Evolutionary conservation across 2,329 filamentous ascomycete species (phyloP).

Genomic region (Paecilomyces variotii): DNA sequence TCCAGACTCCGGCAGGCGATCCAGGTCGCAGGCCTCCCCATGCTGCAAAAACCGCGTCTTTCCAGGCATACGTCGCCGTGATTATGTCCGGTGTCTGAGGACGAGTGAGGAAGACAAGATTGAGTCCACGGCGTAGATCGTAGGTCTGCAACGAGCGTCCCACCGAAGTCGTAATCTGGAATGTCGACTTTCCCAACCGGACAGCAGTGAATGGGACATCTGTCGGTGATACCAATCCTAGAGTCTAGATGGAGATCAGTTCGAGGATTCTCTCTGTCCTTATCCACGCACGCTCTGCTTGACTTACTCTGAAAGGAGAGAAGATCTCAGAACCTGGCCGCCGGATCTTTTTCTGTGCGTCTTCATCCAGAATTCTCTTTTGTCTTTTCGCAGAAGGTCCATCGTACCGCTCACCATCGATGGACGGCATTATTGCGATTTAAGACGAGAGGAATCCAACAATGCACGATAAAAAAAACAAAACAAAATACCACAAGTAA

Average conservation of each 20-base stretch:
- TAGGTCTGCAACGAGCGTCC: constrained; percentile 90
- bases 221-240: constrained; percentile 89
- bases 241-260: constrained; percentile 46
- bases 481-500: neutral
- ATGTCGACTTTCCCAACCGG: constrained; percentile 85
- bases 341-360: constrained; percentile 34
- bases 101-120: constrained; percentile 85
- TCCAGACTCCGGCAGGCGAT: constrained; percentile 62
- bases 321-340: constrained; percentile 68
- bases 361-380: constrained; percentile 44
- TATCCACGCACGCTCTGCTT: neutral
- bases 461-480: constrained; percentile 1
- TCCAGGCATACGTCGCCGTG: constrained; percentile 81
- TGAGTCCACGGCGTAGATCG: constrained; percentile 80
- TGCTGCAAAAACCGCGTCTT: constrained; percentile 77
- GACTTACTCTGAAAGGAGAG: constrained; percentile 77
- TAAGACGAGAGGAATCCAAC: neutral
- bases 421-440: constrained; percentile 37
- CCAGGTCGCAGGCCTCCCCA: constrained; percentile 58
- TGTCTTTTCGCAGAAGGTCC: constrained; percentile 68
- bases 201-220: constrained; percentile 81
- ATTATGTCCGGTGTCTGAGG: constrained; percentile 82
- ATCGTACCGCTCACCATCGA: constrained; percentile 46
- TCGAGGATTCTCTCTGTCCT: neutral
- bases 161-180: constrained; percentile 93